Evolutionary conservation across 306 rosid species (phyloP).

Genomic region (Rosa multiflora): DNA sequence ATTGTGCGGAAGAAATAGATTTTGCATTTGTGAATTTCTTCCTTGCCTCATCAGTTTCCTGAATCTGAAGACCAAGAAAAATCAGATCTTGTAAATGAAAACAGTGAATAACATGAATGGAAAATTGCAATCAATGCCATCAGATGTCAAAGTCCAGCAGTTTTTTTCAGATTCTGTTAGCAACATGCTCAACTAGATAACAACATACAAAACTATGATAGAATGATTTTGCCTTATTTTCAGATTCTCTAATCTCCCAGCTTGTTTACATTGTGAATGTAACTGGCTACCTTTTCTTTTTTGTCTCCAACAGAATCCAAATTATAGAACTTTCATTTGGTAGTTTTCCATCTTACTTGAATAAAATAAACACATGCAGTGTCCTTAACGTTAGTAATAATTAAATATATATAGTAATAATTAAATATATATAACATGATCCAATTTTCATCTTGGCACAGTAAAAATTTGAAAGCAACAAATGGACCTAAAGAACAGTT

Average conservation of each 20-base stretch:
- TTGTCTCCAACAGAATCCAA: background rate
- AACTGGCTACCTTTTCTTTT: background rate
- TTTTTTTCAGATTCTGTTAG: background rate
- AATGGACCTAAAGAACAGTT: background rate
- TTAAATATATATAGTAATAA: background rate
- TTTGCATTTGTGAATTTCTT: conserved; percentile 93
- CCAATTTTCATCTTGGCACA: background rate
- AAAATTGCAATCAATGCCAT: background rate
- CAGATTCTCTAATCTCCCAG: background rate
- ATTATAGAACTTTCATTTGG: background rate
- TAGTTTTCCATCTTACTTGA: background rate
- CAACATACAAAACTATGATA: background rate
- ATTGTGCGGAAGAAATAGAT: conserved; percentile 91
- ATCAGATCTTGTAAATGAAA: background rate
- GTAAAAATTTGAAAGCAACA: background rate
- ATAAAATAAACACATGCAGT: background rate
- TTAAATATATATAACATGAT: background rate
- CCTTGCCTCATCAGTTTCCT: conserved; percentile 87
- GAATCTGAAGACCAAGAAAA: conserved; percentile 36
- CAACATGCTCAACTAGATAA: background rate
- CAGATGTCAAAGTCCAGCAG: background rate
- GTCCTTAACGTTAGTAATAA: background rate
- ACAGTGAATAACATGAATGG: background rate
- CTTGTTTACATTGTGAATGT: background rate
- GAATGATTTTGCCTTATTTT: background rate